phyloP scores from a whole-genome alignment of 257 asterid species.

The Striga asiatica region DNA sequence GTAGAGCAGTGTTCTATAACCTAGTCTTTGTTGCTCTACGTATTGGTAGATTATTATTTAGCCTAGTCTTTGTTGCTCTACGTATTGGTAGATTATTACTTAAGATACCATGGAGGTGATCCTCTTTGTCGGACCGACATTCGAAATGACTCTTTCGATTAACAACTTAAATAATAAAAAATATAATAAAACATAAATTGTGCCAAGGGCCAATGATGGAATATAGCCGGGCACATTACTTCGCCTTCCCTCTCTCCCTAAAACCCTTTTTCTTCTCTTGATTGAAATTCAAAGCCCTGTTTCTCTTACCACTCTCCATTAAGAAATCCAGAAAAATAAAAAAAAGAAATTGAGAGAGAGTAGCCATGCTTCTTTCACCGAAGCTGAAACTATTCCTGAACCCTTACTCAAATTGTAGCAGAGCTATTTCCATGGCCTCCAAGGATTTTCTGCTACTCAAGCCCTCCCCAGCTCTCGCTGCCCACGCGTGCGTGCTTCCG shows the following conservation, averaged over 20 bases:
- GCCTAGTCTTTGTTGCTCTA: too few relatives aligned
- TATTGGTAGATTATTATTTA: too few relatives aligned
- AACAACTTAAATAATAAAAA: too few relatives aligned
- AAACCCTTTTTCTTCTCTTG: conserved; percentile 19
- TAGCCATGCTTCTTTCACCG: conserved; percentile 25
- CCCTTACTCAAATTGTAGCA: conserved; percentile 17
- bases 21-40: too few relatives aligned
- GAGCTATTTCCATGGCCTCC: conserved; percentile 30
- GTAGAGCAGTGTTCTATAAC: too few relatives aligned
- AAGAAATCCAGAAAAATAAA: background rate
- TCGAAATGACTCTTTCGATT: too few relatives aligned
- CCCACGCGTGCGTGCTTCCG: conserved; percentile 4
- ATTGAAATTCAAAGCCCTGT: conserved; percentile 17
- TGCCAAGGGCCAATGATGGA: too few relatives aligned
- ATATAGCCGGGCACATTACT: too few relatives aligned
- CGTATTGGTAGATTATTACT: too few relatives aligned
- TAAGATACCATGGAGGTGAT: too few relatives aligned
- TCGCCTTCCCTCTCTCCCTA: background rate
- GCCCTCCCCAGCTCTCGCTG: conserved; percentile 12
- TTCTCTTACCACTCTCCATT: background rate
- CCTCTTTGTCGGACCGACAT: too few relatives aligned
- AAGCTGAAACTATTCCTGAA: conserved; percentile 22
- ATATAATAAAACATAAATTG: too few relatives aligned
- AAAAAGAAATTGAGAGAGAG: background rate
- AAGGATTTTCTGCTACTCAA: conserved; percentile 31